A percentile compares a stretch with the other conserved stretches of the same genome.
phyloP scores from a whole-genome alignment of 768 basidiomycete species.

The Kwoniella shandongensis region DNA sequence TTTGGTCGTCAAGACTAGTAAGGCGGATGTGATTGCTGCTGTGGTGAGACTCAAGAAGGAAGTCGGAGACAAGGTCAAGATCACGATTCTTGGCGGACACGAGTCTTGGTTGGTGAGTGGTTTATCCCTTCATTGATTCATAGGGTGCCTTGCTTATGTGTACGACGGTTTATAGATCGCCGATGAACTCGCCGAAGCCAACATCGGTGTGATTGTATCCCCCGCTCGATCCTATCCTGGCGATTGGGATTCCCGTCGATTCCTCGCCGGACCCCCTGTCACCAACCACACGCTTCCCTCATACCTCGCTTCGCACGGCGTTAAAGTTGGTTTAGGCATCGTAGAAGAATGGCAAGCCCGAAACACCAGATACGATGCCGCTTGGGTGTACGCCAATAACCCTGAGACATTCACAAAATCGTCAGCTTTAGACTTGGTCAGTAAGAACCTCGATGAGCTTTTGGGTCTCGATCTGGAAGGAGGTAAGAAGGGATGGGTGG shows the following conservation, averaged over 20 bases:
- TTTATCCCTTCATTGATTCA: neutral
- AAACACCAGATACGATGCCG: constrained; percentile 74
- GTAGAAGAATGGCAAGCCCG: constrained; percentile 69
- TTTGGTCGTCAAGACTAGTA: constrained; percentile 64
- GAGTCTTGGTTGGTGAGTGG: constrained; percentile 51
- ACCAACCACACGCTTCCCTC: constrained; percentile 64
- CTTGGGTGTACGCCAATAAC: constrained; percentile 66
- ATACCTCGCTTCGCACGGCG: constrained; percentile 65
- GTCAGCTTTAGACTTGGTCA: constrained; percentile 61
- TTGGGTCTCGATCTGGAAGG: constrained; percentile 53
- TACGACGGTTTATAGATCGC: constrained; percentile 64
- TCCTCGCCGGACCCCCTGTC: constrained; percentile 70
- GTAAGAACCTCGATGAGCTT: constrained; percentile 62
- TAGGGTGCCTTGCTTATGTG: too few species aligned
- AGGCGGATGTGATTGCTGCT: constrained; percentile 69
- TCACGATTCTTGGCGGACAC: constrained; percentile 53
- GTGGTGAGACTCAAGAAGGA: constrained; percentile 67
- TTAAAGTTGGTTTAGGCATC: constrained; percentile 59
- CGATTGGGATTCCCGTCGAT: constrained; percentile 67
- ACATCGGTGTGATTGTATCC: constrained; percentile 68
- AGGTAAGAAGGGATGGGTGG: constrained; percentile 40
- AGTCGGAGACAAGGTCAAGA: constrained; percentile 58
- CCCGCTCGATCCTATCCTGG: constrained; percentile 70
- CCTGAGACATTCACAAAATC: constrained; percentile 55
- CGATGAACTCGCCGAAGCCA: constrained; percentile 65